A percentile compares a stretch with the other conserved stretches of the same genome.
Evolutionary conservation across 2,329 filamentous ascomycete genomes (phyloP).

Genomic region (Colletotrichum sp.): DNA sequence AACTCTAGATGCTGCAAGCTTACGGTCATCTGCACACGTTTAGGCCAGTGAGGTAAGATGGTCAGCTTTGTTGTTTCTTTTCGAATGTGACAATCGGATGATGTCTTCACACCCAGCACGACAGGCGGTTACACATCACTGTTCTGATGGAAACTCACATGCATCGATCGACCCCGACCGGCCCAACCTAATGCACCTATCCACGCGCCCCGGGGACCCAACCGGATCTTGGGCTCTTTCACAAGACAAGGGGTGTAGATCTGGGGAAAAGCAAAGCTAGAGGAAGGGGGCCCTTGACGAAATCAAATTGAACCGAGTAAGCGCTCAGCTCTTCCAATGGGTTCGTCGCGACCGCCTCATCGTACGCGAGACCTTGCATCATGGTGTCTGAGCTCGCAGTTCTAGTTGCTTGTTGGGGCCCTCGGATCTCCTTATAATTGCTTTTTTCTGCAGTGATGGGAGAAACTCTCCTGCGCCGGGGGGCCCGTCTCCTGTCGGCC

Average conservation of each 20-base stretch:
- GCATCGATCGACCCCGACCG: background rate
- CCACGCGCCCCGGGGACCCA: background rate
- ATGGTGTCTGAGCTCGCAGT: background rate
- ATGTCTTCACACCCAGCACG: background rate
- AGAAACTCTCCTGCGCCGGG: background rate
- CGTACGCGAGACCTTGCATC: slow-evolving; percentile 5
- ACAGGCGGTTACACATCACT: background rate
- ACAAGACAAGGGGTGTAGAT: background rate
- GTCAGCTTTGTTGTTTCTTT: background rate
- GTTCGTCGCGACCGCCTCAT: background rate
- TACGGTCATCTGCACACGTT: background rate
- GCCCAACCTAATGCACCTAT: background rate
- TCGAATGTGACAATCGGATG: background rate
- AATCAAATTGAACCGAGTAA: background rate
- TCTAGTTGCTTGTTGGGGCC: slow-evolving; percentile 16
- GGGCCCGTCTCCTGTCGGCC: background rate
- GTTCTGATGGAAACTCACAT: background rate
- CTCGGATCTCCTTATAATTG: slow-evolving; percentile 15
- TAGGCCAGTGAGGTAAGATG: background rate
- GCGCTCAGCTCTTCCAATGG: background rate
- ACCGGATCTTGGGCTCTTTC: background rate
- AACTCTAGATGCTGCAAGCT: background rate
- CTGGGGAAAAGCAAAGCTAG: background rate
- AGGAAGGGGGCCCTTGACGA: background rate
- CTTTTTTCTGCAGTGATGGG: slow-evolving; percentile 13